These are phyloP conservation scores for Hirschioporus abietinus DNA, from an alignment of 768 basidiomycete species.

Conservation along the genomic window DNA sequence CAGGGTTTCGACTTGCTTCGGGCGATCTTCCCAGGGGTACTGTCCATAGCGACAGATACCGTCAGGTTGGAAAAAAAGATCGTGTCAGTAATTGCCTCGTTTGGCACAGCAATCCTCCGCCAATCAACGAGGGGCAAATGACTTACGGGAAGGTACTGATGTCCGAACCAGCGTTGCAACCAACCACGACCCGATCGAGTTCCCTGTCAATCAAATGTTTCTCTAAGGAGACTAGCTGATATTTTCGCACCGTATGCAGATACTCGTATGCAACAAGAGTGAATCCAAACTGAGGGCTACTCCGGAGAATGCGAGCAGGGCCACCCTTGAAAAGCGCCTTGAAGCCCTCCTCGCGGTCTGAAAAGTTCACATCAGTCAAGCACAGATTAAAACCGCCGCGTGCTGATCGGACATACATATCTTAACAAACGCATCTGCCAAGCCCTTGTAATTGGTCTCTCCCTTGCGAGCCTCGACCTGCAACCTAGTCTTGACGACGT, in stretches of 20 bases:
- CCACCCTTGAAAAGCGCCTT: constrained; percentile 90
- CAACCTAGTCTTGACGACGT: constrained; percentile 95
- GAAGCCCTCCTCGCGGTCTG: constrained; percentile 87
- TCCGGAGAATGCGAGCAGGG: constrained; percentile 79
- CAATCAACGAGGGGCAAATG: constrained; percentile 17
- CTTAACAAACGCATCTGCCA: constrained; percentile 83
- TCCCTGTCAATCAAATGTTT: constrained; percentile 3
- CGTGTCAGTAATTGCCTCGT: constrained; percentile 1
- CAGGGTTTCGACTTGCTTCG: constrained; percentile 60
- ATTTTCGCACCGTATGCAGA: constrained; percentile 48
- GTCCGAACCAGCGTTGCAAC: constrained; percentile 9
- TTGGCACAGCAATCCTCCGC: constrained; percentile 1
- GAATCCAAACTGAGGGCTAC: constrained; percentile 93
- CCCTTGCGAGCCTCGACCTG: constrained; percentile 92
- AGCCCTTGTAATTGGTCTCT: constrained; percentile 86
- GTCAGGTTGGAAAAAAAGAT: constrained; percentile 7
- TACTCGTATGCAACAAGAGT: constrained; percentile 80
- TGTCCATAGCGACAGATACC: constrained; percentile 27
- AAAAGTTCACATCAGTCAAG: constrained; percentile 2
- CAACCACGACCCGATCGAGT: neutral
- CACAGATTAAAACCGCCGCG: constrained; percentile 6
- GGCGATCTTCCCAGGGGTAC: constrained; percentile 80
- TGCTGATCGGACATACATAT: constrained; percentile 57
- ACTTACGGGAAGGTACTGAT: constrained; percentile 22
- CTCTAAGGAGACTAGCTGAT: neutral